phyloP scores from a whole-genome alignment of 148 eudicot species.

The Pharnaceum exiguum region DNA sequence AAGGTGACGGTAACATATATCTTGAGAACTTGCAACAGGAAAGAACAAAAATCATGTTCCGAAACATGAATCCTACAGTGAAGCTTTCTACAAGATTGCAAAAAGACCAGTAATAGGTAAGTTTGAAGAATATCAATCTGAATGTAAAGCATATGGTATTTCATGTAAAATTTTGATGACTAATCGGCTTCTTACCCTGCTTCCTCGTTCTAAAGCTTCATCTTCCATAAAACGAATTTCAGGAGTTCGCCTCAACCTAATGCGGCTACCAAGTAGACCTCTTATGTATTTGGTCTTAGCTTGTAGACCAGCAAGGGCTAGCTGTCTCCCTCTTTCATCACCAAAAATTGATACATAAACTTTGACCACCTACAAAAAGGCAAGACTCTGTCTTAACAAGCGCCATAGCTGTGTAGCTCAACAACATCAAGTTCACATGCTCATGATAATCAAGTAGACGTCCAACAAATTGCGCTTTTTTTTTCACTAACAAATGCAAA shows the following conservation, averaged over 20 bases:
- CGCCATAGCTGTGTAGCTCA: not conserved
- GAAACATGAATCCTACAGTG: no score
- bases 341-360: slow-evolving; percentile 94
- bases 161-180: not conserved
- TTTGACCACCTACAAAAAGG: slow-evolving; percentile 67
- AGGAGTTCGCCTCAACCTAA: slow-evolving; percentile 90
- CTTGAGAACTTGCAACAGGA: no score
- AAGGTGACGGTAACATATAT: no score
- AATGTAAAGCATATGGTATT: not conserved
- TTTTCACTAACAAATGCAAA: not conserved
- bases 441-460: not conserved
- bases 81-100: not conserved
- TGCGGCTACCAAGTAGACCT: slow-evolving; percentile 72
- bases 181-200: slow-evolving; percentile 56
- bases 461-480: no score
- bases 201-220: slow-evolving; percentile 89
- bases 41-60: not conserved
- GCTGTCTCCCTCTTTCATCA: slow-evolving; percentile 93
- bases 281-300: slow-evolving; percentile 91
- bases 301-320: slow-evolving; percentile 82
- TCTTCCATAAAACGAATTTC: slow-evolving; percentile 92
- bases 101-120: not conserved
- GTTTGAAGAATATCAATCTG: not conserved
- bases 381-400: not conserved
- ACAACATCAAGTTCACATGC: not conserved